A percentile compares a stretch with the other conserved stretches of the same genome.
These are phyloP conservation scores for Marsdenia floribunda DNA, from an alignment of 257 asterid genomes.

Conservation along the genomic window DNA sequence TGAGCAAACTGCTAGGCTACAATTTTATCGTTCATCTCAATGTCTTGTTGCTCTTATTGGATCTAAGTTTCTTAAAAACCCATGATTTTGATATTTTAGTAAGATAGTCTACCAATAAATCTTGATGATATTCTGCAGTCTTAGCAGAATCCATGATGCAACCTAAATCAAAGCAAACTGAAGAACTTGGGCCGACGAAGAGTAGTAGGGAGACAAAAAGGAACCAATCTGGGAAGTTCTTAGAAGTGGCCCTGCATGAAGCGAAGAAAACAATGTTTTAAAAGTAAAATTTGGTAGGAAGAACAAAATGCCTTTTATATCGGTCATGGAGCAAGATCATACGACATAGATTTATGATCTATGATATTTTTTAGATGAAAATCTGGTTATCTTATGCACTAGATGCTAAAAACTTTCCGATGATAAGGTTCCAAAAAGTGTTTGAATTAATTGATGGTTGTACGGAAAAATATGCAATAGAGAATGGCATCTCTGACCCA, in stretches of 20 bases:
- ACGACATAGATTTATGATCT: constrained; percentile 65
- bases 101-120: constrained; percentile 38
- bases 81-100: constrained; percentile 38
- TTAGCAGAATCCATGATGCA: constrained; percentile 17
- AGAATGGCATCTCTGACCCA: constrained; percentile 60
- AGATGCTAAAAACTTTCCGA: constrained; percentile 44
- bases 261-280: constrained; percentile 11
- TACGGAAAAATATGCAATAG: constrained; percentile 63
- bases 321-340: constrained; percentile 22
- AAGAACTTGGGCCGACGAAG: constrained; percentile 28
- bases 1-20: constrained; percentile 26
- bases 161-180: constrained; percentile 23
- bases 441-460: constrained; percentile 39
- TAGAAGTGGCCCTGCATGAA: constrained; percentile 50
- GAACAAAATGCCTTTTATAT: not conserved
- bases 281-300: constrained; percentile 18
- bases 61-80: constrained; percentile 30
- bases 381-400: constrained; percentile 33
- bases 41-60: constrained; percentile 24
- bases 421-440: constrained; percentile 53
- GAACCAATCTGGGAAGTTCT: constrained; percentile 79
- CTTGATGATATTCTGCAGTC: constrained; percentile 34
- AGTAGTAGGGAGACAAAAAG: constrained; percentile 53
- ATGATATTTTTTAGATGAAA: constrained; percentile 25
- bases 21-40: constrained; percentile 24